Conservation (phyloP, 1,284 basidiomycete species). For the Lignosus rhinocerotis region DNA sequence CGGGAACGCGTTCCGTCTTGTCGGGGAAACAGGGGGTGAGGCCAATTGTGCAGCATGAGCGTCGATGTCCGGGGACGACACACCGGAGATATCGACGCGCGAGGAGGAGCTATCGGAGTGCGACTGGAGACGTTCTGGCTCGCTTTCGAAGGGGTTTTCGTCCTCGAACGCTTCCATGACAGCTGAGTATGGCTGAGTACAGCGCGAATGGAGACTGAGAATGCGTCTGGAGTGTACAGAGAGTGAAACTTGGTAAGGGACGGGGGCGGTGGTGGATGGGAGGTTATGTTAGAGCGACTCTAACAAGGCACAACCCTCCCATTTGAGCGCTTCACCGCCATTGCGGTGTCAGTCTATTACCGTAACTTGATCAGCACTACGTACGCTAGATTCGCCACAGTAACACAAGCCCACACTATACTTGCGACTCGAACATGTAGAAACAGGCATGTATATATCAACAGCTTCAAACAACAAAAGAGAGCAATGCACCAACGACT, state of each 20-base stretch:
- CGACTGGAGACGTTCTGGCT: slow-evolving; percentile 57
- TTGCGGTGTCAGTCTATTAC: too few species aligned
- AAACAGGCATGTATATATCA: too few species aligned
- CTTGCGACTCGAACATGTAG: too few species aligned
- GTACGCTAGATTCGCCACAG: too few species aligned
- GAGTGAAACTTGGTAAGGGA: not conserved
- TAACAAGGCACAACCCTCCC: not conserved
- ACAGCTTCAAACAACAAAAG: too few species aligned
- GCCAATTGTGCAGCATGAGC: slow-evolving; percentile 38
- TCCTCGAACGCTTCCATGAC: slow-evolving; percentile 73
- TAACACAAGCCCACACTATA: too few species aligned
- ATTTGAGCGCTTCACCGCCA: not conserved
- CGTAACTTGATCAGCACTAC: too few species aligned
- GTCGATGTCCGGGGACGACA: slow-evolving; percentile 54
- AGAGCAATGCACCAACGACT: too few species aligned
- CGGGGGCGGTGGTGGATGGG: not conserved
- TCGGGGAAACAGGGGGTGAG: slow-evolving; percentile 34
- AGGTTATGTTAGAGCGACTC: not conserved
- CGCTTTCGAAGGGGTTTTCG: slow-evolving; percentile 78
- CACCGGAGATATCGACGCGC: slow-evolving; percentile 62
- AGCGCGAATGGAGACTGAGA: not conserved
- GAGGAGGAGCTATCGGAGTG: slow-evolving; percentile 67
- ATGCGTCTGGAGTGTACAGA: not conserved
- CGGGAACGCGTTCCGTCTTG: slow-evolving; percentile 51
- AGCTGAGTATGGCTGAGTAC: too few species aligned